Conservation (phyloP, 257 asterid species). For the Solanum commersonii region DNA sequence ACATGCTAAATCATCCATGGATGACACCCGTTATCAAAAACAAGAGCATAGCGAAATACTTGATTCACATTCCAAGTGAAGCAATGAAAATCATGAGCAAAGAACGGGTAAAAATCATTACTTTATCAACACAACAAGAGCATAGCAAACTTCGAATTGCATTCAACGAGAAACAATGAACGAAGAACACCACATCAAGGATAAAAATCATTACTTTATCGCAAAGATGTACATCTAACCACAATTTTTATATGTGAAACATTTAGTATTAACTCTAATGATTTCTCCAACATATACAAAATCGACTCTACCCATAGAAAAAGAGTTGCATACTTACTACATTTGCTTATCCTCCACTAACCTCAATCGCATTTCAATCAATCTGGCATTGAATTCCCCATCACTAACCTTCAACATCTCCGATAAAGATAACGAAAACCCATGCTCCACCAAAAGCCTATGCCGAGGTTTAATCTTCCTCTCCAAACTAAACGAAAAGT, state of each 20-base stretch:
- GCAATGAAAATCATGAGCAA: not conserved
- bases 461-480: conserved; percentile 67
- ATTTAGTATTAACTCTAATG: not conserved
- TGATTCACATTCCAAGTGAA: not conserved
- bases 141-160: not conserved
- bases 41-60: not conserved
- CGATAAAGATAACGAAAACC: conserved; percentile 32
- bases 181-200: not conserved
- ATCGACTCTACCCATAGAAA: not conserved
- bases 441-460: conserved; percentile 43
- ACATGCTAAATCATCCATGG: not conserved
- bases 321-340: conserved; percentile 17
- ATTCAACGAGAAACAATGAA: not conserved
- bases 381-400: conserved; percentile 47
- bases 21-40: not conserved
- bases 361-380: conserved; percentile 48
- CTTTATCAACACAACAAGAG: not conserved
- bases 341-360: conserved; percentile 20
- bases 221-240: not conserved
- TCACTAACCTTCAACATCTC: conserved; percentile 83
- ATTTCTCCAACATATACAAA: not conserved
- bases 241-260: not conserved
- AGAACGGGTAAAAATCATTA: not conserved
- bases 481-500: conserved; percentile 74
- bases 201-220: not conserved